These are phyloP conservation scores for Diplotaxis tenuifolia DNA, from an alignment of 345 rosid genomes.

Conservation along the genomic window DNA sequence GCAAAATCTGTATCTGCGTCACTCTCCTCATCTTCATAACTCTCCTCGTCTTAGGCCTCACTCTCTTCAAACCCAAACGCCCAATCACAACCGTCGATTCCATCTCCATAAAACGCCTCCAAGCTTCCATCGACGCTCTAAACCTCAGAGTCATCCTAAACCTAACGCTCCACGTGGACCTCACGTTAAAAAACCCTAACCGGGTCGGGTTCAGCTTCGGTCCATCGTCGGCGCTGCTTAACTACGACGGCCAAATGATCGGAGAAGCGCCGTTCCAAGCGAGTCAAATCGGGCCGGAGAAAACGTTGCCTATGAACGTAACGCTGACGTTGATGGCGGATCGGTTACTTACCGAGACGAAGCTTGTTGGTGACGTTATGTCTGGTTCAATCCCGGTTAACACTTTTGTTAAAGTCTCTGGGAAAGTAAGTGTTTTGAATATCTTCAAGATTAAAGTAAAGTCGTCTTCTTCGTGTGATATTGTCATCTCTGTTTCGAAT, in stretches of 20 bases:
- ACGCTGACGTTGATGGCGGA: background rate
- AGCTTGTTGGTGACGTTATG: background rate
- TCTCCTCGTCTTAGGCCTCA: background rate
- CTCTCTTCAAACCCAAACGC: background rate
- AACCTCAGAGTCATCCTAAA: background rate
- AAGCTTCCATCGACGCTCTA: background rate
- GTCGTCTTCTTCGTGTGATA: background rate
- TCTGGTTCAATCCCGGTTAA: background rate
- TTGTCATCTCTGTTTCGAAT: background rate
- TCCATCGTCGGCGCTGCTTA: background rate
- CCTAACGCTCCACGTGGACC: background rate
- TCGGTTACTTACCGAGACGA: background rate
- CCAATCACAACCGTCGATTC: background rate
- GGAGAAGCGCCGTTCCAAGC: background rate
- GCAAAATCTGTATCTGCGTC: background rate
- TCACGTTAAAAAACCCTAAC: background rate
- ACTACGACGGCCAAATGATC: background rate
- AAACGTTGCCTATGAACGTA: background rate
- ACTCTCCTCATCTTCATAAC: background rate
- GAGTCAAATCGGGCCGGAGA: background rate
- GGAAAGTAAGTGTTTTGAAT: background rate
- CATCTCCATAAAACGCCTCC: too few species aligned
- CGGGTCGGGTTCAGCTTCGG: background rate
- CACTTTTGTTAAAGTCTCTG: background rate
- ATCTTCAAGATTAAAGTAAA: background rate